Evolutionary conservation across 148 eudicot species (phyloP), one percentile per base, ranked within the genome.

Genomic region (Selenicereus undatus): DNA sequence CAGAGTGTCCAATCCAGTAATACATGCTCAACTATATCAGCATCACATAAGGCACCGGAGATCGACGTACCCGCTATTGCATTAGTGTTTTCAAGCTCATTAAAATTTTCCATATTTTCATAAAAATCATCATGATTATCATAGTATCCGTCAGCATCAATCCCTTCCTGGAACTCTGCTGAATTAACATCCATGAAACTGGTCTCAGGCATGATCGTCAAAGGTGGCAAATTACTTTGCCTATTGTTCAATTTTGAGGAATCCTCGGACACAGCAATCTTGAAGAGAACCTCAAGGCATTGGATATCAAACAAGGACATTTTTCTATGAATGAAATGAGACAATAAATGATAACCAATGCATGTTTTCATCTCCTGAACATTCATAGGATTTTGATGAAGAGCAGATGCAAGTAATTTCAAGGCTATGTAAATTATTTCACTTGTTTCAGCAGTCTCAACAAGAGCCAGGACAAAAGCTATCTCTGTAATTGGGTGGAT

Each of bases 11-110:
- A 97, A 82, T 97, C 99, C 85, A 97, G 89, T 79, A 97, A 88
- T 16, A 97, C 95, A 88, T 97, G 97, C 83, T 97, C 99, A 78
- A 97, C 97, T 98, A 97, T 94, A 83, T 97, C 99, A 18, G 97
- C 90, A 85, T 97, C 94, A 77, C 95, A 92, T 62, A 97, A 87
- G 78, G 93, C 97, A 82, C 91, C 90, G 87, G 97, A 97, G 78
- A 93, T 92, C 76, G 96, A 94, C 73, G 90, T 94, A 87, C 90
- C 94, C 30, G 91, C 85, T 1, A 88, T 85, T 69, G 90, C 85
- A 71, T 91, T 91, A 75, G 89, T 80, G 73, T 86, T 84, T 80
- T 92, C 97, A 80, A 90, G 93, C 87, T 92, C 97, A 88, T 95
- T 97, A 76, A 86, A 91, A 18, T 91, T 74, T 88, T 92, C 97